Evolutionary conservation across 192 early-diverging fungal species (phyloP), one percentile per base, ranked within the genome.

Genomic region (Pilaira anomala): DNA sequence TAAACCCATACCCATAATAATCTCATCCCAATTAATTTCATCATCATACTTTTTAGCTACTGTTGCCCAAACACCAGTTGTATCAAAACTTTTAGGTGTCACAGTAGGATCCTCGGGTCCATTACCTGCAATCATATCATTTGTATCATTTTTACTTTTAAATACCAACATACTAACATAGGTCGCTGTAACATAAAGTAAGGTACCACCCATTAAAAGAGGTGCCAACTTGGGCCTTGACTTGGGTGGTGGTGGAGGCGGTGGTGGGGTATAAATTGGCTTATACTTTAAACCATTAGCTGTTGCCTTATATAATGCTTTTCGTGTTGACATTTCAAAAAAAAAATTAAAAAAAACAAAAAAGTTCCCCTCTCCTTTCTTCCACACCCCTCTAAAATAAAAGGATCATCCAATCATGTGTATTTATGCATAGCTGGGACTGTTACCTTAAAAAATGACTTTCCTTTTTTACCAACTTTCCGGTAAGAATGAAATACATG

Each of bases 21-120:
- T 72, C 52, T 89, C 87, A 64, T 89, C 85, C 73, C 68, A 75
- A 2, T 72, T 74, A 57, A 89, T 79, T n/a, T 72, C 67, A 11
- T 57, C 54, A 64, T 89, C 86, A 67, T 89, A 89, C 8, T 64
- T 59, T 2, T 30, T 45, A 2, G 86, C 84, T 19, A 84, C 76
- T 14, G 44, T 58, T 26, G 78, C 71, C 76, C 78, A 87, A 2
- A 81, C 80, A 22, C 41, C 33, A 30, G 52, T 55, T 3, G 72
- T 73, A 48, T 77, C 76, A 67, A 67, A 71, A 12, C 41, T 57
- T 13, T 19, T 41, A 21, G 73, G 73, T 19, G 58, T 66, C 2
- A 73, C 26, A 33, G 39, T n/a, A 3, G 60, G 51, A 22, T 24
- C 51, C n/a, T 39, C 33, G 13, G 48, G 40, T 41, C 33, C 49